These are phyloP conservation scores for Acanthamoeba lugdunensis DNA, from an alignment of 208 protist species.

Conservation along the genomic window DNA sequence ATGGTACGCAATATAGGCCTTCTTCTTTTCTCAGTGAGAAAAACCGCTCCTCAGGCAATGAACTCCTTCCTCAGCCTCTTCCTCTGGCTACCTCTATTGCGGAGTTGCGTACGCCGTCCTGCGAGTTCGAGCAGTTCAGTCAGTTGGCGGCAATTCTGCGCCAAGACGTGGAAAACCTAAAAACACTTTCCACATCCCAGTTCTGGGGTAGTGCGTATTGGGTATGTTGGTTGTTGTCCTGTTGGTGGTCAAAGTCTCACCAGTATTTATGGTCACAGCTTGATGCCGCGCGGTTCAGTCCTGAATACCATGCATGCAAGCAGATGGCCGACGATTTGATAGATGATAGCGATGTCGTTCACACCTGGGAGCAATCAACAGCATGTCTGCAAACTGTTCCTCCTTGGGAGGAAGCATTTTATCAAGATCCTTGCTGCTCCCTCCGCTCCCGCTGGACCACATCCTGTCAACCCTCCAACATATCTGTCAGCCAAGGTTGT, in stretches of 20 bases:
- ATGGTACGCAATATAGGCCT: background rate
- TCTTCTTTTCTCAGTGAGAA: too few relatives aligned
- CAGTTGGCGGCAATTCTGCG: too few relatives aligned
- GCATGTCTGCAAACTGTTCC: background rate
- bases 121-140: too few relatives aligned
- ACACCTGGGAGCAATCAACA: background rate
- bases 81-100: too few relatives aligned
- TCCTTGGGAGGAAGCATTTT: background rate
- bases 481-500: background rate
- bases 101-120: too few relatives aligned
- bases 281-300: background rate
- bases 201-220: background rate
- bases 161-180: too few relatives aligned
- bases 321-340: background rate
- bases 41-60: too few relatives aligned
- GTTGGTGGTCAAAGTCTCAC: too few relatives aligned
- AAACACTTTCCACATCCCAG: too few relatives aligned
- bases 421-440: background rate
- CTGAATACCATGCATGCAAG: background rate
- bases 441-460: background rate
- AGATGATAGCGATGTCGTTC: background rate
- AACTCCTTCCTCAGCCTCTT: too few relatives aligned
- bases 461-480: background rate
- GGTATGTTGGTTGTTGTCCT: background rate
- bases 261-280: background rate